Conservation (phyloP, 345 rosid species). For the Clausena lansium region DNA sequence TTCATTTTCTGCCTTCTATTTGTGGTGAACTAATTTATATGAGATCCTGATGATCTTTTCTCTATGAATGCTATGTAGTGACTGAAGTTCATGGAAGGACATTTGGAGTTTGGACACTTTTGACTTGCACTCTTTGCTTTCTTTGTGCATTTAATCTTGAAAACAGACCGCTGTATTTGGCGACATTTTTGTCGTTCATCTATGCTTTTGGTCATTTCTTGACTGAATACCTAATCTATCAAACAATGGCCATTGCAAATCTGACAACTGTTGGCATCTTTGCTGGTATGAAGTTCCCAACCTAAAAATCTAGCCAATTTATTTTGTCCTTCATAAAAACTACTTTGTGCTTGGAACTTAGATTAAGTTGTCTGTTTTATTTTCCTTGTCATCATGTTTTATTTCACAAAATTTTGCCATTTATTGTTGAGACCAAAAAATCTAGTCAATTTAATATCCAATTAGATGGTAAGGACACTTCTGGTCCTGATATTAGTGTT, state of each 20-base stretch:
- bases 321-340: not conserved
- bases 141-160: constrained; percentile 91
- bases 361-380: constrained; percentile 1
- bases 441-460: not conserved
- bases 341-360: not conserved
- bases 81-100: constrained; percentile 97
- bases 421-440: not conserved
- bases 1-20: not conserved
- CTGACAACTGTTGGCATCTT: constrained; percentile 75
- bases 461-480: not conserved
- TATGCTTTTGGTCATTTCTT: constrained; percentile 86
- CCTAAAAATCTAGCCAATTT: not conserved
- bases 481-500: not conserved
- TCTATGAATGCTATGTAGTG: constrained; percentile 48
- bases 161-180: constrained; percentile 71
- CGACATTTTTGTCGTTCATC: constrained; percentile 79
- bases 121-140: constrained; percentile 91
- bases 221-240: constrained; percentile 73
- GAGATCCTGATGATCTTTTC: constrained; percentile 5
- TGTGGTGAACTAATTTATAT: not conserved
- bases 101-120: constrained; percentile 93
- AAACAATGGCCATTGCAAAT: constrained; percentile 74
- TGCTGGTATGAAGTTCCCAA: constrained; percentile 55
- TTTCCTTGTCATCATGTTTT: constrained; percentile 4
- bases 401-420: not conserved